These are phyloP conservation scores for Prunus salicina DNA, from an alignment of 306 rosid genomes.

Conservation along the genomic window DNA sequence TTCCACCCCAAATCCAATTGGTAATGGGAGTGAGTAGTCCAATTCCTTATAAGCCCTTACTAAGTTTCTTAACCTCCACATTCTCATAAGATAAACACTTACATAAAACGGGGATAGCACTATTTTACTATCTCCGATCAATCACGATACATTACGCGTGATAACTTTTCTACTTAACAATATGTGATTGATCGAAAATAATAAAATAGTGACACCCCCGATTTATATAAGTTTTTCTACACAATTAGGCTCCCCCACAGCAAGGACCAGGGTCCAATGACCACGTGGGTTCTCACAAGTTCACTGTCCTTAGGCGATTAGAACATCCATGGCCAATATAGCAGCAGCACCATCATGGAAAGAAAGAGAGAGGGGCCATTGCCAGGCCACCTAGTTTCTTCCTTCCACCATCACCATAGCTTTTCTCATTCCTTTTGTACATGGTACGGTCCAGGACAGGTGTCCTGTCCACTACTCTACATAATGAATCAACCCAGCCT, in stretches of 20 bases:
- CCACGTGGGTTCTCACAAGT: slow-evolving; percentile 42
- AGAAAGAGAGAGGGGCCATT: not conserved
- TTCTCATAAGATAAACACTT: no score
- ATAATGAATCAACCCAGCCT: not conserved
- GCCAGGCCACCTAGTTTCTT: not conserved
- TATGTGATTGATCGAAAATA: no score
- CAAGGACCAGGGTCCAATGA: slow-evolving; percentile 14
- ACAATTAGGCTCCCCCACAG: no score
- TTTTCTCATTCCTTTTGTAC: slow-evolving; percentile 2
- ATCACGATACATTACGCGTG: no score
- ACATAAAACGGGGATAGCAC: no score
- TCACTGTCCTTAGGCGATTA: slow-evolving; percentile 21
- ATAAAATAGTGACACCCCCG: rapidly evolving
- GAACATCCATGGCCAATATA: not conserved
- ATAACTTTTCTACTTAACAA: no score
- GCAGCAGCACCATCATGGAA: not conserved
- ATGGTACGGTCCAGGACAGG: slow-evolving; percentile 52
- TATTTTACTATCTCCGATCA: no score
- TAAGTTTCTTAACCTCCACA: no score
- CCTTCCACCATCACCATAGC: slow-evolving; percentile 2
- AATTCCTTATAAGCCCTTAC: no score
- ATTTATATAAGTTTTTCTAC: no score
- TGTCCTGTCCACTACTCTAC: slow-evolving; percentile 19
- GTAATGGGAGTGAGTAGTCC: rapidly evolving
- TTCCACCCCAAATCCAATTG: no score